Evolutionary conservation across 2,329 filamentous ascomycete species (phyloP).

Genomic region (Rasamsonia emersonii): DNA sequence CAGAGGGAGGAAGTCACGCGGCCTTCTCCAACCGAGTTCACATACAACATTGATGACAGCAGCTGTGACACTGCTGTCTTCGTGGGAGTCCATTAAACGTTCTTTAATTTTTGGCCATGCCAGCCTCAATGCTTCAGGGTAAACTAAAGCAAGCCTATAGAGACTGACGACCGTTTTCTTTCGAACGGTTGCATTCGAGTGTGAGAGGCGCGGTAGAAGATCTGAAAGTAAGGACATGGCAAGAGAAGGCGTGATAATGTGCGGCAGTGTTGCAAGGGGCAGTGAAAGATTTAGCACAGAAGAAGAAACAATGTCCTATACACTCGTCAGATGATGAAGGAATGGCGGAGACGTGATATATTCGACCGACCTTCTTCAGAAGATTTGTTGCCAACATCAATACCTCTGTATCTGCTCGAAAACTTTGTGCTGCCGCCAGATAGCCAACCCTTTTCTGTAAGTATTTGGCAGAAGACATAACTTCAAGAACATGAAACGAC

Average conservation of each 20-base stretch:
- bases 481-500: slow-evolving; percentile 94
- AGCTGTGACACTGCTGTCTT: slow-evolving; percentile 88
- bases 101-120: slow-evolving; percentile 99
- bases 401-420: slow-evolving; percentile 89
- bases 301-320: slow-evolving; percentile 53
- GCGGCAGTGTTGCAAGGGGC: slow-evolving; percentile 82
- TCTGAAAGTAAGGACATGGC: slow-evolving; percentile 84
- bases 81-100: slow-evolving; percentile 75
- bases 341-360: slow-evolving; percentile 2
- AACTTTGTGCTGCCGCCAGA: slow-evolving; percentile 90
- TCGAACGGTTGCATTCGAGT: slow-evolving; percentile 74
- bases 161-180: slow-evolving; percentile 96
- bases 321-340: slow-evolving; percentile 10
- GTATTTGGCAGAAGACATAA: slow-evolving; percentile 95
- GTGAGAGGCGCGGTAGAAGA: slow-evolving; percentile 73
- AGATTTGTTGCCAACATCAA: slow-evolving; percentile 96
- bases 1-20: slow-evolving; percentile 85
- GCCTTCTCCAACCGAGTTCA: slow-evolving; percentile 87
- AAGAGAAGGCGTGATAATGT: slow-evolving; percentile 86
- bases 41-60: slow-evolving; percentile 96
- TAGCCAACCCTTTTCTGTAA: slow-evolving; percentile 94
- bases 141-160: slow-evolving; percentile 89
- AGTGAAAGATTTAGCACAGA: slow-evolving; percentile 70
- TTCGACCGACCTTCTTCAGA: slow-evolving; percentile 76
- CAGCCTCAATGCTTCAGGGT: slow-evolving; percentile 82